These are phyloP conservation scores for Thraustotheca clavata DNA, from an alignment of 352 stramenopile species.

Conservation along the genomic window DNA sequence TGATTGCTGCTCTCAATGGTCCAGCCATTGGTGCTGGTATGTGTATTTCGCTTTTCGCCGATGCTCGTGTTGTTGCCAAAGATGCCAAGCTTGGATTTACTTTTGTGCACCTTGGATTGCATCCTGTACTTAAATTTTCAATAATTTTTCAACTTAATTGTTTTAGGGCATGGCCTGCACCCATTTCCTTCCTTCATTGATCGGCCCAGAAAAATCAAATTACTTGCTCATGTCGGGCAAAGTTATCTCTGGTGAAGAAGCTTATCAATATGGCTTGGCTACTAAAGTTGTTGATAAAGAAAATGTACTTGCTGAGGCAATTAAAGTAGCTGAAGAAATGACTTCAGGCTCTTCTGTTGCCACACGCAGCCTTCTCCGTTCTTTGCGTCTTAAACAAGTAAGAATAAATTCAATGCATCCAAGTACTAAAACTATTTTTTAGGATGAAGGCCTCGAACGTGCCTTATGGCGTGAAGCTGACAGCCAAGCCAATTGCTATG, in stretches of 20 bases:
- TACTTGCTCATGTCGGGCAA: slow-evolving; percentile 73
- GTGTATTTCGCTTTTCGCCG: slow-evolving; percentile 77
- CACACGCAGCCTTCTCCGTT: slow-evolving; percentile 51
- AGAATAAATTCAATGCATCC: background rate
- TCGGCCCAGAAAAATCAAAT: slow-evolving; percentile 51
- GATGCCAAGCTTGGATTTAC: slow-evolving; percentile 81
- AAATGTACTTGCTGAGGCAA: slow-evolving; percentile 38
- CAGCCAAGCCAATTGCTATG: slow-evolving; percentile 74
- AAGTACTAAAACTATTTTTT: background rate
- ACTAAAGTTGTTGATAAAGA: slow-evolving; percentile 37
- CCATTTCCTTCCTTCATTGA: slow-evolving; percentile 64
- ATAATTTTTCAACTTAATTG: background rate
- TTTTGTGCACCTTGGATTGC: slow-evolving; percentile 79
- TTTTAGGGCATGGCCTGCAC: slow-evolving; percentile 68
- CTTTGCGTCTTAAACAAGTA: slow-evolving; percentile 42
- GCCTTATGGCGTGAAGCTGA: slow-evolving; percentile 68
- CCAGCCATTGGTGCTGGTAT: slow-evolving; percentile 65
- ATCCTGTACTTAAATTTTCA: slow-evolving; percentile 31
- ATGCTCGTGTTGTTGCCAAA: slow-evolving; percentile 57
- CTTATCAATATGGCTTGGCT: slow-evolving; percentile 40
- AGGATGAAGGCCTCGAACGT: slow-evolving; percentile 53
- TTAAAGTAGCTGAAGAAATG: slow-evolving; percentile 50
- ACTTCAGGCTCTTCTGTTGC: slow-evolving; percentile 52
- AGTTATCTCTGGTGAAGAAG: slow-evolving; percentile 55
- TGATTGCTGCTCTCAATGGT: slow-evolving; percentile 81